Percentiles rank a stretch among this genome's conserved stretches.
These are phyloP conservation scores for Zelonia costaricensis DNA, from an alignment of 208 protist genomes.

Conservation along the genomic window DNA sequence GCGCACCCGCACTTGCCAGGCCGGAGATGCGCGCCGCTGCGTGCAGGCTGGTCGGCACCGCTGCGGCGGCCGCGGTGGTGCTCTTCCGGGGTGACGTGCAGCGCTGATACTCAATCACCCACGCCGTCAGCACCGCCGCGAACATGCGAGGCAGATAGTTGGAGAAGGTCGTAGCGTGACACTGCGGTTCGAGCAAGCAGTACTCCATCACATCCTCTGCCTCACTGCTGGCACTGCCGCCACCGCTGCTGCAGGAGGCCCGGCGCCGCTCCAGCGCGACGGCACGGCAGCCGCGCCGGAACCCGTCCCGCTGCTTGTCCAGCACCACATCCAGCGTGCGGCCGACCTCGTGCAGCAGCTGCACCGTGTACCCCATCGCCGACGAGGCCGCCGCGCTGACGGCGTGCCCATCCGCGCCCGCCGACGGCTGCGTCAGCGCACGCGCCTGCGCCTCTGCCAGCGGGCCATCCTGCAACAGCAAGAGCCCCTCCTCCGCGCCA, in stretches of 20 bases:
- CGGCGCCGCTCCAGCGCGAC: conserved; percentile 27
- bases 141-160: conserved; percentile 50
- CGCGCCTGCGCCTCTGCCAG: conserved; percentile 16
- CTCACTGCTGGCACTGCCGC: too few relatives aligned
- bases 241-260: not conserved
- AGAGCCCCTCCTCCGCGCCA: conserved; percentile 14
- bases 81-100: not conserved
- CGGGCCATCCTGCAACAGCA: conserved; percentile 10
- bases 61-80: not conserved
- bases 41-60: not conserved
- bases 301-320: conserved; percentile 28
- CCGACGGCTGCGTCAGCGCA: not conserved
- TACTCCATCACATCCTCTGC: conserved; percentile 34
- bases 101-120: conserved; percentile 37
- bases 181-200: conserved; percentile 33
- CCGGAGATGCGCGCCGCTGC: conserved; percentile 10
- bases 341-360: conserved; percentile 30
- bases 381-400: not conserved
- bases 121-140: conserved; percentile 39
- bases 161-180: conserved; percentile 42
- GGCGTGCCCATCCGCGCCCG: not conserved
- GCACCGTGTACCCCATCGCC: conserved; percentile 25
- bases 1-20: conserved; percentile 4
- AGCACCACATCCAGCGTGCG: conserved; percentile 26
- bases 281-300: conserved; percentile 21